Conservation (phyloP, 78 protist species). For the Dictyostelium intermedium region DNA sequence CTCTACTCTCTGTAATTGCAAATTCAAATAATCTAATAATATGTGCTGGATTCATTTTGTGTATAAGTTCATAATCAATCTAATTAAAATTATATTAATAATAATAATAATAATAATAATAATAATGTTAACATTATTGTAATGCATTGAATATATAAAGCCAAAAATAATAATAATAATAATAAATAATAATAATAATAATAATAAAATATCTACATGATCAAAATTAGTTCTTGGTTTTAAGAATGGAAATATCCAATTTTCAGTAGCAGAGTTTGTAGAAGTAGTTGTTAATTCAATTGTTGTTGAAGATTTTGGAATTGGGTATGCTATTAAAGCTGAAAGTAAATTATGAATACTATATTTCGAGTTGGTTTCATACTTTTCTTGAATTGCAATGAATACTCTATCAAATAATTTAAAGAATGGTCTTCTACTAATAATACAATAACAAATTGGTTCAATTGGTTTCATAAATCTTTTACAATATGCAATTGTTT, state of each 20-base stretch:
- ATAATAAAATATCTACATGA: not conserved
- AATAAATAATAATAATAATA: not conserved
- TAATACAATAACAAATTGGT: slow-evolving; percentile 38
- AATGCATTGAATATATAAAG: too few species aligned
- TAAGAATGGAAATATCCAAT: slow-evolving; percentile 2
- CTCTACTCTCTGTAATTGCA: slow-evolving; percentile 26
- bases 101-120: not conserved
- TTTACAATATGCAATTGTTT: slow-evolving; percentile 65
- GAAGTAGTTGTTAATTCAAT: slow-evolving; percentile 23
- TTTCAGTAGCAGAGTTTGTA: slow-evolving; percentile 40
- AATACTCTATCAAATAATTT: slow-evolving; percentile 45
- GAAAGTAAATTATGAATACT: slow-evolving; percentile 20
- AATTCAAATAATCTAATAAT: slow-evolving; percentile 50
- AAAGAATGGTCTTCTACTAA: slow-evolving; percentile 52
- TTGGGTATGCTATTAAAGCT: slow-evolving; percentile 7
- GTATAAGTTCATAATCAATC: slow-evolving; percentile 48
- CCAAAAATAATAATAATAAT: not conserved
- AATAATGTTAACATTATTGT: not conserved
- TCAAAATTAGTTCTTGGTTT: slow-evolving; percentile 42
- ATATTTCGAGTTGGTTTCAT: slow-evolving; percentile 19
- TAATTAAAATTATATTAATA: not conserved
- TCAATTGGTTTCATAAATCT: slow-evolving; percentile 7
- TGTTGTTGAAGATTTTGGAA: not conserved
- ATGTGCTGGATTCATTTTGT: slow-evolving; percentile 53
- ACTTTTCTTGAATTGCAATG: slow-evolving; percentile 17